phyloP scores from a whole-genome alignment of 2,329 filamentous ascomycete species.

The Neopestalotiopsis rosae region DNA sequence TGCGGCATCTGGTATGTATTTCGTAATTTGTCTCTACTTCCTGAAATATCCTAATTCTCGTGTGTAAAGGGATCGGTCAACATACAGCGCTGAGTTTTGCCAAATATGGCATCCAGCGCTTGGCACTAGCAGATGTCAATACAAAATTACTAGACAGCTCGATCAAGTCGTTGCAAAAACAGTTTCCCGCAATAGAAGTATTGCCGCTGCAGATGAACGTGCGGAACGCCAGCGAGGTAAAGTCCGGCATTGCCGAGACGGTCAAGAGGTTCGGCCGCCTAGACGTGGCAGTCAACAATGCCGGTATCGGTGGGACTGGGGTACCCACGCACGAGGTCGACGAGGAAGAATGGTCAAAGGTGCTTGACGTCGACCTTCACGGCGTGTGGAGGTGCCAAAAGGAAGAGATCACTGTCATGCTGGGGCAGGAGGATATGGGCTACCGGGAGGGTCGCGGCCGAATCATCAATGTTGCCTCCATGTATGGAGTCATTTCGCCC shows the following conservation, averaged over 20 bases:
- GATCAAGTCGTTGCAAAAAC: slow-evolving; percentile 37
- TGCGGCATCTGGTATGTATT: slow-evolving; percentile 48
- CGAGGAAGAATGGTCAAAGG: slow-evolving; percentile 53
- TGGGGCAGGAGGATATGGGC: slow-evolving; percentile 52
- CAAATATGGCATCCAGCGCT: slow-evolving; percentile 49
- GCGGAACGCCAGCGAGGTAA: slow-evolving; percentile 45
- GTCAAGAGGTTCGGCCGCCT: slow-evolving; percentile 55
- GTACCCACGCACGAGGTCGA: slow-evolving; percentile 50
- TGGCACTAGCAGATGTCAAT: slow-evolving; percentile 54
- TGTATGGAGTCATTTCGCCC: slow-evolving; percentile 53
- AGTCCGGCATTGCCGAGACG: slow-evolving; percentile 45
- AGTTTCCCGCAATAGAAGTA: slow-evolving; percentile 46
- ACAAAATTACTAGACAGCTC: slow-evolving; percentile 36
- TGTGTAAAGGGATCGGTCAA: slow-evolving; percentile 52
- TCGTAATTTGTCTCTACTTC: background rate
- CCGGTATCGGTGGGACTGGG: slow-evolving; percentile 52
- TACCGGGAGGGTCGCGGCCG: slow-evolving; percentile 48
- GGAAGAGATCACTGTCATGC: slow-evolving; percentile 57
- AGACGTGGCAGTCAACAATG: slow-evolving; percentile 62
- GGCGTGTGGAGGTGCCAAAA: slow-evolving; percentile 63
- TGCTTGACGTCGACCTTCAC: slow-evolving; percentile 58
- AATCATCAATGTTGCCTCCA: slow-evolving; percentile 60
- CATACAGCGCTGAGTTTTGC: slow-evolving; percentile 52
- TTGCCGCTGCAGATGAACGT: slow-evolving; percentile 52
- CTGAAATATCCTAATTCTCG: slow-evolving; percentile 3